Percentiles rank a stretch among this genome's conserved stretches.
These are phyloP conservation scores for Colletotrichum australisinense DNA, from an alignment of 2,329 filamentous ascomycete species.

Conservation along the genomic window DNA sequence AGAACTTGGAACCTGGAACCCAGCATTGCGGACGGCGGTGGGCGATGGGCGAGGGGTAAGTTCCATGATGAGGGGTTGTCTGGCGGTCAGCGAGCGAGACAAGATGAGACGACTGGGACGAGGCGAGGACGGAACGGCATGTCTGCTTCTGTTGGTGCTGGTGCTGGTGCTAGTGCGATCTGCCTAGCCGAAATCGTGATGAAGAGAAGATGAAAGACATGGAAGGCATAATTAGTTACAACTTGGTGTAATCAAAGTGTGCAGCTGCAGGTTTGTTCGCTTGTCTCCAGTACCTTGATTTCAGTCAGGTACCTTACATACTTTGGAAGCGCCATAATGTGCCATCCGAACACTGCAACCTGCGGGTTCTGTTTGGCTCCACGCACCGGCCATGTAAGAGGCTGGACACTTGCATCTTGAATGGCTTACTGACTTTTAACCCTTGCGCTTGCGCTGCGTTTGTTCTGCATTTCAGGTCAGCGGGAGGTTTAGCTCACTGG, in stretches of 20 bases:
- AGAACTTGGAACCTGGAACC: constrained; percentile 5
- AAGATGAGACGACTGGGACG: neutral
- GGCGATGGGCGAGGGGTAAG: constrained; percentile 2
- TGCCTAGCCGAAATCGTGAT: constrained; percentile 11
- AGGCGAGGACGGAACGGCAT: neutral
- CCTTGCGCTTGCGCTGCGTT: constrained; percentile 1
- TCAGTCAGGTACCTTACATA: constrained; percentile 27
- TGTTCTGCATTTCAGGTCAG: constrained; percentile 13
- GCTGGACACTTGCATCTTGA: neutral
- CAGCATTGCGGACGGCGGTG: constrained; percentile 9
- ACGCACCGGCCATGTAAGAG: constrained; percentile 9
- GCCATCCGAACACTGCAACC: constrained; percentile 23
- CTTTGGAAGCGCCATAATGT: constrained; percentile 11
- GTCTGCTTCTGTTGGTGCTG: neutral
- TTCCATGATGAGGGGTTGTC: neutral
- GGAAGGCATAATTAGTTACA: neutral
- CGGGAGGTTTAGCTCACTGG: constrained; percentile 3
- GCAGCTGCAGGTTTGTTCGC: constrained; percentile 10
- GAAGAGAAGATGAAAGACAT: neutral
- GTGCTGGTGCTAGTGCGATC: neutral
- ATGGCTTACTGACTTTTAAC: neutral
- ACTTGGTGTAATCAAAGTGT: neutral
- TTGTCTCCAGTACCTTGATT: constrained; percentile 18
- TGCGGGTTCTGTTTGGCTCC: neutral
- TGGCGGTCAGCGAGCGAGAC: constrained; percentile 13